Percentiles rank a stretch among this genome's conserved stretches.
phyloP scores from a whole-genome alignment of 345 rosid genomes.

The Kernera saxatilis region DNA sequence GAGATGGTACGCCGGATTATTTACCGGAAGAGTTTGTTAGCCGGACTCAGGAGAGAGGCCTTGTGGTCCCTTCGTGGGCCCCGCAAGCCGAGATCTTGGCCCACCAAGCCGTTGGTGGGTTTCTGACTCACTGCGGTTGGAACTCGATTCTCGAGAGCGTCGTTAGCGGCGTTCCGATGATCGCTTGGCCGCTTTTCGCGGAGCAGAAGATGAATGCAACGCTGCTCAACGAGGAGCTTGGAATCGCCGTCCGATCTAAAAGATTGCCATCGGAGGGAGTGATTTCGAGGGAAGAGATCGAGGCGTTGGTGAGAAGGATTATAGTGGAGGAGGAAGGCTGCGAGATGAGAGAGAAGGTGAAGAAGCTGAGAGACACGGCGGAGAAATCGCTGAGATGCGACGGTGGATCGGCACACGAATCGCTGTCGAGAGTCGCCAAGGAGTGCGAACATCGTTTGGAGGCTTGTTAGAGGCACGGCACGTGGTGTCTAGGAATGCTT shows the following conservation, averaged over 20 bases:
- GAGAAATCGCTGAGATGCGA: conserved; percentile 3
- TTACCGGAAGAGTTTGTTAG: conserved; percentile 11
- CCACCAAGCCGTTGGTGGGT: conserved; percentile 53
- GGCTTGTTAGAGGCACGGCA: neutral
- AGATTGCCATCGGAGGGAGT: conserved; percentile 4
- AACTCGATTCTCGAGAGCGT: conserved; percentile 56
- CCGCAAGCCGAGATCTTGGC: conserved; percentile 55
- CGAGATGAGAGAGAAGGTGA: conserved; percentile 40
- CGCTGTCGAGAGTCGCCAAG: conserved; percentile 11
- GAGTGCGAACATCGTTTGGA: neutral
- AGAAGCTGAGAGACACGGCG: conserved; percentile 24
- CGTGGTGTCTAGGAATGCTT: conserved; percentile 14
- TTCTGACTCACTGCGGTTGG: conserved; percentile 80
- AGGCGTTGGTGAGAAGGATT: conserved; percentile 38
- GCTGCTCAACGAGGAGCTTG: conserved; percentile 47
- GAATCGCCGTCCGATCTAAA: conserved; percentile 19
- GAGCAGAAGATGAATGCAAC: conserved; percentile 27
- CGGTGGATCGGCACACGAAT: conserved; percentile 7
- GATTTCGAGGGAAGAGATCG: conserved; percentile 27
- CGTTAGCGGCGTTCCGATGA: conserved; percentile 42
- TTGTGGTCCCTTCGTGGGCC: conserved; percentile 43
- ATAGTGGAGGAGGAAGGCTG: conserved; percentile 37
- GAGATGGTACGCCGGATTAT: conserved; percentile 11
- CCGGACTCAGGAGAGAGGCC: conserved; percentile 10
- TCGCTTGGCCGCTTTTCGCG: conserved; percentile 45